phyloP scores from a whole-genome alignment of 2,329 filamentous ascomycete genomes.

The Laburnicola sp. region DNA sequence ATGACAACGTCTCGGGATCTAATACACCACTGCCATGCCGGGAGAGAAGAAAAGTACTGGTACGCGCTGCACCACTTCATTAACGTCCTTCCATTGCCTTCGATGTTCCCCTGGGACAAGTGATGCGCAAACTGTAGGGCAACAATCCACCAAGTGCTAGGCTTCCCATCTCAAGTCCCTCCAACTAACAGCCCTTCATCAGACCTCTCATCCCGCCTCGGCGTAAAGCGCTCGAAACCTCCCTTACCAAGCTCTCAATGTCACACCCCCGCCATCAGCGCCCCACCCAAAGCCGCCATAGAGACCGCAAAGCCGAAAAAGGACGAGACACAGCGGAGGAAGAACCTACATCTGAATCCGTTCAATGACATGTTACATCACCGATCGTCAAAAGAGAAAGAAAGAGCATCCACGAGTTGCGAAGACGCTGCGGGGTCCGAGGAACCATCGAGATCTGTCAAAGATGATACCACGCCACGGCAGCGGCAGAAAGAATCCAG shows the following conservation, averaged over 20 bases:
- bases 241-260: constrained; percentile 26
- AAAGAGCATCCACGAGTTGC: neutral
- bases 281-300: constrained; percentile 38
- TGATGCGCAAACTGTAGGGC: too few relatives aligned
- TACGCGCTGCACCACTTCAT: constrained; percentile 16
- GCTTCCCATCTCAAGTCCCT: neutral
- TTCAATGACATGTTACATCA: constrained; percentile 39
- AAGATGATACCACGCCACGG: constrained; percentile 11
- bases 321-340: constrained; percentile 35
- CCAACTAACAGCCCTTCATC: constrained; percentile 4
- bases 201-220: constrained; percentile 32
- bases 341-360: constrained; percentile 15
- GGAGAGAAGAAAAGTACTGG: constrained; percentile 37
- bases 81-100: neutral
- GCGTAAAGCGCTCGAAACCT: constrained; percentile 32
- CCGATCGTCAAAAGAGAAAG: constrained; percentile 18
- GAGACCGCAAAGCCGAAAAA: constrained; percentile 33
- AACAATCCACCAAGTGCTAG: neutral
- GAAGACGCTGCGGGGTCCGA: neutral
- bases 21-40: constrained; percentile 24
- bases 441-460: neutral
- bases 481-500: constrained; percentile 19
- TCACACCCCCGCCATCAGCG: constrained; percentile 23
- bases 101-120: too few relatives aligned
- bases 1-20: neutral